phyloP scores from a whole-genome alignment of 305 asterid species.

The Stenogyne calaminthoides region DNA sequence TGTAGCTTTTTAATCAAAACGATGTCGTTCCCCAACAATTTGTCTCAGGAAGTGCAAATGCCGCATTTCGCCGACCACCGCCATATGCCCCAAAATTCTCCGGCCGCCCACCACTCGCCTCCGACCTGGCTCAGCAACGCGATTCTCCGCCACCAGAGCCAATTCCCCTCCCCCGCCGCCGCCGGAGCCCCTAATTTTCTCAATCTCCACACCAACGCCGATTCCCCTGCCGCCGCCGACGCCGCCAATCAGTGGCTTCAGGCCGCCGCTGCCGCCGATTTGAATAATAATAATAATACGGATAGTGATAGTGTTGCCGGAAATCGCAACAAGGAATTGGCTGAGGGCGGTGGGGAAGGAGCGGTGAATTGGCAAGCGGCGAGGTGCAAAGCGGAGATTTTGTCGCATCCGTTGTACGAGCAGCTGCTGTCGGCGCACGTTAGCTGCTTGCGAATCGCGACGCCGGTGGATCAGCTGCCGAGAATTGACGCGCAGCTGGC shows the following conservation, averaged over 20 bases:
- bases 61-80: slow-evolving; percentile 50
- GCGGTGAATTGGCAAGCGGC: slow-evolving; percentile 50
- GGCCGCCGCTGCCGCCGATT: slow-evolving; percentile 34
- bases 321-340: slow-evolving; percentile 27
- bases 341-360: slow-evolving; percentile 36
- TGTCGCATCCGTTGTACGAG: slow-evolving; percentile 56
- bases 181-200: slow-evolving; percentile 45
- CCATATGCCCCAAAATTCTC: slow-evolving; percentile 34
- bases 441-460: slow-evolving; percentile 55
- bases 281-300: slow-evolving; percentile 29
- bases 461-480: slow-evolving; percentile 67
- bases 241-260: slow-evolving; percentile 47
- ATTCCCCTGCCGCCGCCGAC: slow-evolving; percentile 32
- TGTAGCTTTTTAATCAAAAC: background rate
- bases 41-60: slow-evolving; percentile 48
- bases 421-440: slow-evolving; percentile 56
- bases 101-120: slow-evolving; percentile 27
- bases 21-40: slow-evolving; percentile 50
- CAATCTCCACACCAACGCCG: slow-evolving; percentile 50
- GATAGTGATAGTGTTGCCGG: slow-evolving; percentile 15
- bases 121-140: slow-evolving; percentile 62
- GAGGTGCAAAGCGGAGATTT: slow-evolving; percentile 47
- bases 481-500: slow-evolving; percentile 57
- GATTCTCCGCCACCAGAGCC: slow-evolving; percentile 48
- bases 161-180: slow-evolving; percentile 31